These are phyloP conservation scores for Elsinoe fawcettii DNA, from an alignment of 2,329 filamentous ascomycete species.

Conservation along the genomic window DNA sequence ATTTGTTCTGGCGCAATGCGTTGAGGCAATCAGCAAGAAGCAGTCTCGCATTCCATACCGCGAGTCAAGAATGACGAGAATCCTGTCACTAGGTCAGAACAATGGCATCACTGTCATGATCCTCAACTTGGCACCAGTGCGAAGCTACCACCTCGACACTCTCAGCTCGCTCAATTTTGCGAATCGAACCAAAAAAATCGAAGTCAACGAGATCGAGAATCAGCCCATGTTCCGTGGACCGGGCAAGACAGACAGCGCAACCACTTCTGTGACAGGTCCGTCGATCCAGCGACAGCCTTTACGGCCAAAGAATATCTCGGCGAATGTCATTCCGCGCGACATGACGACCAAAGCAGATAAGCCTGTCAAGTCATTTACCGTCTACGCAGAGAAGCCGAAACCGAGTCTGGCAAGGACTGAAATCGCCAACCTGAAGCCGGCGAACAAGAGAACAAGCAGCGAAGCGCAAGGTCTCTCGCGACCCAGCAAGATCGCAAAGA, in stretches of 20 bases:
- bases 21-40: slow-evolving; percentile 81
- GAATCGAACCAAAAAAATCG: slow-evolving; percentile 91
- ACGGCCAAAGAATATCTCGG: slow-evolving; percentile 64
- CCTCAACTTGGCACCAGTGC: slow-evolving; percentile 82
- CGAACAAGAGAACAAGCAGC: slow-evolving; percentile 39
- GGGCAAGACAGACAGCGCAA: slow-evolving; percentile 33
- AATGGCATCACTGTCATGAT: slow-evolving; percentile 96
- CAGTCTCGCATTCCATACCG: slow-evolving; percentile 76
- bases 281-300: slow-evolving; percentile 62
- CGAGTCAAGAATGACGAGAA: slow-evolving; percentile 95
- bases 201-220: slow-evolving; percentile 91
- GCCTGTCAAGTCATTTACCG: slow-evolving; percentile 74
- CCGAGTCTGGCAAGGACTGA: slow-evolving; percentile 25
- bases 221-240: slow-evolving; percentile 64
- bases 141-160: slow-evolving; percentile 88
- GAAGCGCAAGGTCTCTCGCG: slow-evolving; percentile 31
- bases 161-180: slow-evolving; percentile 91
- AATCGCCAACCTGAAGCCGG: slow-evolving; percentile 21
- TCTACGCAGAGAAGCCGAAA: slow-evolving; percentile 70
- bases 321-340: slow-evolving; percentile 58
- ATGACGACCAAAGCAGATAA: slow-evolving; percentile 51
- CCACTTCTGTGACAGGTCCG: slow-evolving; percentile 29
- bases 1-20: slow-evolving; percentile 89
- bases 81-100: slow-evolving; percentile 86
- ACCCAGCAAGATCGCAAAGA: slow-evolving; percentile 34